Base-by-base conservation (phyloP, 225 moss, liverwort and hornwort genomes). In the Rhytidiadelphus loreus region DNA sequence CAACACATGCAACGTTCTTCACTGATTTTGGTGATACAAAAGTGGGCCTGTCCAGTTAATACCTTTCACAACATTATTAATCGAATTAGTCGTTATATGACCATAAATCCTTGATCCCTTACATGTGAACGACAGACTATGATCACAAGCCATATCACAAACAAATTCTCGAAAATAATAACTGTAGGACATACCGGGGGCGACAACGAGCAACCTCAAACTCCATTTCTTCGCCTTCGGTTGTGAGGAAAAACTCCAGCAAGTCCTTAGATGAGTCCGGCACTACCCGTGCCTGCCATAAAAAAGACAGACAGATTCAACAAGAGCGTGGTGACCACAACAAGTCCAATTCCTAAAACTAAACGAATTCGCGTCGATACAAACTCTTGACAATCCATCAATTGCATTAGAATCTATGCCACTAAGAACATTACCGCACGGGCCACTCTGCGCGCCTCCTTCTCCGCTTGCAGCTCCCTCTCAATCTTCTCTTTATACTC, bases 161-260 rank as follows among this genome's bases (percentile, higher is more conserved):
- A 75, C 16, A 82, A 53, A 71, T 15, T 55, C 33, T 58, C 24
- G 32, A 20, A 77, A 77, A 69, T 10, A 58, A 33, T 21, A 63
- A 88, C 56, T 37, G 86, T 30, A 57, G 22, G 32, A 80, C 93
- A 80, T 90, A 99, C 98, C 92, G 87, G 23, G 96, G 95, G 81
- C 97, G 96, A 89, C 97, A 99, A 32, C 98, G 96, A 66, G 96
- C 97, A 73, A 97, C 95, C 77, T 99, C 98, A 68, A 95, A 99
- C 74, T 99, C 95, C 93, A 99, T 96, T 82, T 99, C 98, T 52
- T 85, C 87, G 24, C 91, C 93, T 71, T 97, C 95, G 14, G 96
- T 97, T 26, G 87, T 90, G 85, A 99, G 86, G 71, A 99, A 93
- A 89, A 91, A 96, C 90, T 99, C 97, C 52, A 96, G 90, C 70